Evolutionary conservation across 1,139 yeast species (phyloP).

Genomic region (Ogataea hybrid): DNA sequence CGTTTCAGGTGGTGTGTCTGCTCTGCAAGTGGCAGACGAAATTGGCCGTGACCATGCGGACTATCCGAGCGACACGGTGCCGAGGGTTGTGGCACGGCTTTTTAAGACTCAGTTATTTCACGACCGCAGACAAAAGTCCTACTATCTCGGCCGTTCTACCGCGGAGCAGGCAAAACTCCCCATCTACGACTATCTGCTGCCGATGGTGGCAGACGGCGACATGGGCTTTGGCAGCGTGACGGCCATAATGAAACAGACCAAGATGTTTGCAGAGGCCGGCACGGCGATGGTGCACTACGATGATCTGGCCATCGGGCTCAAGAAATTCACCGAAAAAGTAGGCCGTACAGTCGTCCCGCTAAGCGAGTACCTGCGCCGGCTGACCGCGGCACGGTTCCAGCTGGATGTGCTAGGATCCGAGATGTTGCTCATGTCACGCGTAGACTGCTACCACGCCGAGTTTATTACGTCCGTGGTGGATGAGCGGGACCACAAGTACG

Average conservation of each 20-base stretch:
- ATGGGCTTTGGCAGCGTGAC: conserved; percentile 71
- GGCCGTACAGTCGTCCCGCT: conserved; percentile 66
- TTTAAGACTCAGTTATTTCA: conserved; percentile 59
- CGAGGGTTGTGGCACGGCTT: conserved; percentile 59
- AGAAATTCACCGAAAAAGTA: conserved; percentile 63
- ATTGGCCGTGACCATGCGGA: conserved; percentile 63
- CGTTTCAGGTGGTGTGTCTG: conserved; percentile 61
- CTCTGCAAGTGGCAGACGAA: conserved; percentile 56
- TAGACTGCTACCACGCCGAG: conserved; percentile 59
- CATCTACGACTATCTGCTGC: conserved; percentile 51
- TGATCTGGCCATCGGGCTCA: conserved; percentile 59
- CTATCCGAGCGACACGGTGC: conserved; percentile 65
- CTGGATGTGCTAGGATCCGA: conserved; percentile 65
- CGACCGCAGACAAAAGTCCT: conserved; percentile 47
- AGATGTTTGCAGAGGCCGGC: conserved; percentile 62
- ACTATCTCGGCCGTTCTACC: conserved; percentile 9
- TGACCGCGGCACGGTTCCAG: conserved; percentile 60
- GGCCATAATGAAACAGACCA: conserved; percentile 62
- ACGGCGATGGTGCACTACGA: conserved; percentile 66
- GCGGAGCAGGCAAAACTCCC: conserved; percentile 27
- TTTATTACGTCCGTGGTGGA: conserved; percentile 55
- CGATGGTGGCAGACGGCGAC: conserved; percentile 66
- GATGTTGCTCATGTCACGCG: conserved; percentile 57
- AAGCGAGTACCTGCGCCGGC: conserved; percentile 52
- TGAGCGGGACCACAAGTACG: conserved; percentile 53